Percentiles rank a stretch among this genome's conserved stretches.
Evolutionary conservation across 345 rosid species (phyloP).

Genomic region (Acer saccharum): DNA sequence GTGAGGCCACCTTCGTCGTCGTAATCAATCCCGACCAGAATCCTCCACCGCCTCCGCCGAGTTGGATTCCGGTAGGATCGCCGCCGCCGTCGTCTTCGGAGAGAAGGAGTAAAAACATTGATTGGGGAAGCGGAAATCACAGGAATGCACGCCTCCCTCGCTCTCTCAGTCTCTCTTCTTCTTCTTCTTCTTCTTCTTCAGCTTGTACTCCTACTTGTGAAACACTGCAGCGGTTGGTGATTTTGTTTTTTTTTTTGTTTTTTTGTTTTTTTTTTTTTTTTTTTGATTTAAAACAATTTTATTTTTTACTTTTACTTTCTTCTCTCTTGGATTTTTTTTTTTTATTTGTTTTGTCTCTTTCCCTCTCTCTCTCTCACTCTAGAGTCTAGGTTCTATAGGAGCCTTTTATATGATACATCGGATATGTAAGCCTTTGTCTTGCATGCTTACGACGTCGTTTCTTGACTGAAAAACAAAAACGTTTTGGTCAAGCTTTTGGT

Average conservation of each 20-base stretch:
- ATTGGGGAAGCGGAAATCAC: constrained; percentile 26
- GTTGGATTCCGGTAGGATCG: constrained; percentile 32
- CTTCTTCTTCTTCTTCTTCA: neutral
- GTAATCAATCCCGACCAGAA: constrained; percentile 39
- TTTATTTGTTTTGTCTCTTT: neutral
- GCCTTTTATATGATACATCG: no score
- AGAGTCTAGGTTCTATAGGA: no score
- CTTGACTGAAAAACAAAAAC: neutral
- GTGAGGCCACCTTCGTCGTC: constrained; percentile 11
- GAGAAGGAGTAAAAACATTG: neutral
- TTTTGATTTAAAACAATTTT: neutral
- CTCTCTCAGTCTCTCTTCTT: neutral
- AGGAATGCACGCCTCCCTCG: constrained; percentile 5
- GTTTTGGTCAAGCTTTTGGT: no score
- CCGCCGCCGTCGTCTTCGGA: constrained; percentile 7
- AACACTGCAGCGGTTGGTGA: neutral
- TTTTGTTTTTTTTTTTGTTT: neutral
- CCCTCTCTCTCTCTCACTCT: neutral
- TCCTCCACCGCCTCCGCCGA: constrained; percentile 46
- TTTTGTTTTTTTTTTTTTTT: neutral
- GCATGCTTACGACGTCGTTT: neutral
- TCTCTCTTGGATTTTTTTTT: neutral
- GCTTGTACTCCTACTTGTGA: neutral
- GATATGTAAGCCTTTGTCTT: neutral
- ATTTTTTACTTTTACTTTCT: neutral